Evolutionary conservation across 768 basidiomycete genomes (phyloP), one percentile per base, ranked within the genome.

Genomic region (Auricularia cornea): DNA sequence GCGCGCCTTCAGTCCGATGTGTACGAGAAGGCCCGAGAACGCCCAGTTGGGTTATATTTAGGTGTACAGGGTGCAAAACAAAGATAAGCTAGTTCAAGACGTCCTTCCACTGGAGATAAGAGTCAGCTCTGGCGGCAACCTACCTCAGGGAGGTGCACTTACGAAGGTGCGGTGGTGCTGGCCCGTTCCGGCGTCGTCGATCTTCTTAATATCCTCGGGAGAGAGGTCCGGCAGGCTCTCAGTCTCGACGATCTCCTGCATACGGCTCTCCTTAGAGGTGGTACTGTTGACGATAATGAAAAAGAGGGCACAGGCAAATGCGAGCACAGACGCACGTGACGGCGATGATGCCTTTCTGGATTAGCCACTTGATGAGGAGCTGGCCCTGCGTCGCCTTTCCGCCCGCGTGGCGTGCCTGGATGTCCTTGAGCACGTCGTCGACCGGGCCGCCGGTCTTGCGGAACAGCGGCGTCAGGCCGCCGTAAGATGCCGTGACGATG

Each of bases 401-500:
- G 29, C 51, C 38, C 16, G 16, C 32, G 52, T 32, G 30, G 26
- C 2, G 32, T 20, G 54, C 29, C 20, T 38, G 72, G 57, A 80
- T 72, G 29, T 69, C 64, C 56, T 71, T 67, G 28, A 82, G 51
- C 33, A 79, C 73, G 3, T 75, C 70, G 59, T 77, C 77, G 38
- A 80, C 64, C 6, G 80, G 77, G 0, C 80, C 78, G 10, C 83
- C 85, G 4, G 85, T 83, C 60, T 75, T 78, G 26, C 67, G 74
- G 3, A 85, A 88, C 51, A 90, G 80, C 0, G 88, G 70, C 0
- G 76, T 71, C 23, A 80, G 67, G 5, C 77, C 80, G 5, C 72
- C 75, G 52, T 73, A 82, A 0, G 81, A 77, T 18, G 72, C 73
- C 2, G 75, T 75, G 28, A 75, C 68, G 62, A 81, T 81, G 40